Evolutionary conservation across 2,329 filamentous ascomycete genomes (phyloP).

Genomic region (Exophiala phaeomuriformis): DNA sequence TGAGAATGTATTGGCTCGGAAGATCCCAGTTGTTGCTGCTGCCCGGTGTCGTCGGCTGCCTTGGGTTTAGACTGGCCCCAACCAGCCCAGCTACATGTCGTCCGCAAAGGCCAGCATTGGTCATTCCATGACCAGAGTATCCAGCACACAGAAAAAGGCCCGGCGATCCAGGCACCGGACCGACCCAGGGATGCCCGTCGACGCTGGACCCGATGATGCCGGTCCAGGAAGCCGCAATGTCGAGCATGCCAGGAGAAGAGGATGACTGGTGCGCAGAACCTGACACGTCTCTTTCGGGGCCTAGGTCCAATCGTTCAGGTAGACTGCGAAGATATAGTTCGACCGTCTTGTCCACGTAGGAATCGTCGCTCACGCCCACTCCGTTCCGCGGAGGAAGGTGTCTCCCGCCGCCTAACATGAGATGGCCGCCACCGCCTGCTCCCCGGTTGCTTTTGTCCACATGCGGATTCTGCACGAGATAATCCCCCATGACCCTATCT

Average conservation of each 20-base stretch:
- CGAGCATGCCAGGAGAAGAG: slow-evolving; percentile 1
- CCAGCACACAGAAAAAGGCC: slow-evolving; percentile 52
- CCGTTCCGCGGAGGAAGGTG: slow-evolving; percentile 33
- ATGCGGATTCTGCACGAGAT: slow-evolving; percentile 53
- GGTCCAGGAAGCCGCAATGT: slow-evolving; percentile 33
- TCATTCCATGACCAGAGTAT: slow-evolving; percentile 64
- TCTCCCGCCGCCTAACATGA: slow-evolving; percentile 58
- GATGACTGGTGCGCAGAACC: neutral
- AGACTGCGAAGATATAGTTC: slow-evolving; percentile 36
- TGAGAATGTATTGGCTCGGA: slow-evolving; percentile 8
- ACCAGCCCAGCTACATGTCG: slow-evolving; percentile 19
- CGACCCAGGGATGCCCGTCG: slow-evolving; percentile 49
- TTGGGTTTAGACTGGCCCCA: slow-evolving; percentile 1
- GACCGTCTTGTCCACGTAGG: slow-evolving; percentile 42
- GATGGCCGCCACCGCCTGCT: slow-evolving; percentile 32
- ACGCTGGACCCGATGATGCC: slow-evolving; percentile 48
- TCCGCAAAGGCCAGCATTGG: slow-evolving; percentile 30
- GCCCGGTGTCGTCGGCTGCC: neutral
- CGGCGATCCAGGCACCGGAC: slow-evolving; percentile 38
- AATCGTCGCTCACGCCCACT: slow-evolving; percentile 44
- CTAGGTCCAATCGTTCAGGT: slow-evolving; percentile 34
- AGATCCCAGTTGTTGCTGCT: neutral
- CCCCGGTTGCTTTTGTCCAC: neutral
- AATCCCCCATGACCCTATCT: slow-evolving; percentile 55
- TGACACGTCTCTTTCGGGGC: neutral